Conservation (phyloP, 2,329 filamentous ascomycete genomes). For the Cercospora brassicicola region DNA sequence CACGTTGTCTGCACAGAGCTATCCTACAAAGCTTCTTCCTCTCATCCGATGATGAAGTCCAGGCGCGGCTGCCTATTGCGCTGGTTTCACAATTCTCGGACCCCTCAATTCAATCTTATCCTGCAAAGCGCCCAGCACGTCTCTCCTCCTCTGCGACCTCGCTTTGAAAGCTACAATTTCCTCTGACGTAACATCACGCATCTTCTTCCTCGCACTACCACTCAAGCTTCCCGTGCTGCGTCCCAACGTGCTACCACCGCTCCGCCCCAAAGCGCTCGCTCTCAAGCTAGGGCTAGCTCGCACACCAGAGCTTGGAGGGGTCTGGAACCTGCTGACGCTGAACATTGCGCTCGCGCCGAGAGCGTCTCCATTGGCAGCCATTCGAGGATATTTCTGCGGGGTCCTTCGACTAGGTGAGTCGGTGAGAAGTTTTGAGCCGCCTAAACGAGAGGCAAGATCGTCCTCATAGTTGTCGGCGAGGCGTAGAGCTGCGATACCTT, state of each 20-base stretch:
- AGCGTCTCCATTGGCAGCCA: slow-evolving; percentile 36
- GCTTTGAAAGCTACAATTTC: slow-evolving; percentile 43
- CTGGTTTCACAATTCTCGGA: slow-evolving; percentile 21
- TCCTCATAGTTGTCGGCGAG: slow-evolving; percentile 39
- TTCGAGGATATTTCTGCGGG: slow-evolving; percentile 31
- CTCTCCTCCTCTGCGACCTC: slow-evolving; percentile 39
- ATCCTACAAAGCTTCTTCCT: neutral
- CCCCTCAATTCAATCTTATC: slow-evolving; percentile 37
- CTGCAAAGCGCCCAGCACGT: slow-evolving; percentile 43
- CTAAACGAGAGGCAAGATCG: slow-evolving; percentile 35
- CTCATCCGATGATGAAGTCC: neutral
- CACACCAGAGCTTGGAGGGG: slow-evolving; percentile 29
- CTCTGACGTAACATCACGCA: slow-evolving; percentile 44
- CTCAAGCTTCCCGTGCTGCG: slow-evolving; percentile 33
- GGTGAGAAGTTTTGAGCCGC: slow-evolving; percentile 31
- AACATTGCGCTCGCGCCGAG: slow-evolving; percentile 42
- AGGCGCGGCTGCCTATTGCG: neutral
- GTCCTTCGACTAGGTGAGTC: slow-evolving; percentile 42
- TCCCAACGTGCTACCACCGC: slow-evolving; percentile 29
- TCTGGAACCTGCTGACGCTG: slow-evolving; percentile 32
- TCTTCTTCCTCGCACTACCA: slow-evolving; percentile 40
- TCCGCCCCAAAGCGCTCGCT: slow-evolving; percentile 35
- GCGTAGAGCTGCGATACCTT: slow-evolving; percentile 34
- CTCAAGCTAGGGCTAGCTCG: slow-evolving; percentile 23
- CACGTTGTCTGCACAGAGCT: neutral